Percentiles rank a stretch among this genome's conserved stretches.
These are phyloP conservation scores for Hanseniaspora hatyaiensis DNA, from an alignment of 805 yeast species.

Conservation along the genomic window DNA sequence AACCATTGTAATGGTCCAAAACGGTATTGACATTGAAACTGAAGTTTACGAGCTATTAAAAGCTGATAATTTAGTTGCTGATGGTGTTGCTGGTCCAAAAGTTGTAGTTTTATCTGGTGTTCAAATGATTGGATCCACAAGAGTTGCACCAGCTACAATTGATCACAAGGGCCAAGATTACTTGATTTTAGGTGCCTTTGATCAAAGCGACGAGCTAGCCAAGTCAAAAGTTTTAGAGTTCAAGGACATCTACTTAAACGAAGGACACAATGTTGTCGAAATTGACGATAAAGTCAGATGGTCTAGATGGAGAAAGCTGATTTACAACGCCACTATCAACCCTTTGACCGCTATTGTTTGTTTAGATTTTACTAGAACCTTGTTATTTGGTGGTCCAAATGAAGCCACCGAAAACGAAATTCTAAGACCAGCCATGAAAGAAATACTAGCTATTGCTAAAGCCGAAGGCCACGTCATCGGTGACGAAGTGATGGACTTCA, in stretches of 20 bases:
- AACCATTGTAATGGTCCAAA: slow-evolving; percentile 48
- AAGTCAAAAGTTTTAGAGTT: slow-evolving; percentile 16
- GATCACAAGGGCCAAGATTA: slow-evolving; percentile 17
- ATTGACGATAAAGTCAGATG: slow-evolving; percentile 21
- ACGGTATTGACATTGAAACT: slow-evolving; percentile 50
- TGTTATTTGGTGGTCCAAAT: slow-evolving; percentile 17
- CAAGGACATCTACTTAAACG: slow-evolving; percentile 17
- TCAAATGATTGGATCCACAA: slow-evolving; percentile 19
- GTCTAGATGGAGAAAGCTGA: slow-evolving; percentile 54
- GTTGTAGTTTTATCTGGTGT: slow-evolving; percentile 18
- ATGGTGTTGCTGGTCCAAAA: slow-evolving; percentile 16
- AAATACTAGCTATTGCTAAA: slow-evolving; percentile 52
- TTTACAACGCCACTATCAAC: slow-evolving; percentile 60
- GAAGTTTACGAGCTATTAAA: slow-evolving; percentile 35
- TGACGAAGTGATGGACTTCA: slow-evolving; percentile 36
- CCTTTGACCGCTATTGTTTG: slow-evolving; percentile 49
- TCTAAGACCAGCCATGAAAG: slow-evolving; percentile 54
- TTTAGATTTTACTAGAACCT: slow-evolving; percentile 22
- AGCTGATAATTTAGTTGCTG: slow-evolving; percentile 15
- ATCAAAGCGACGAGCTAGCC: slow-evolving; percentile 17
- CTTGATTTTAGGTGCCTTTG: slow-evolving; percentile 18
- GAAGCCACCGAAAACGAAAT: slow-evolving; percentile 50
- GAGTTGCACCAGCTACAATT: slow-evolving; percentile 20
- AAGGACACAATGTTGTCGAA: slow-evolving; percentile 19
- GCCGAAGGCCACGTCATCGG: slow-evolving; percentile 53